A percentile compares a stretch with the other conserved stretches of the same genome.
phyloP scores from a whole-genome alignment of 179 eudicot species.

The Beta corolliflora region DNA sequence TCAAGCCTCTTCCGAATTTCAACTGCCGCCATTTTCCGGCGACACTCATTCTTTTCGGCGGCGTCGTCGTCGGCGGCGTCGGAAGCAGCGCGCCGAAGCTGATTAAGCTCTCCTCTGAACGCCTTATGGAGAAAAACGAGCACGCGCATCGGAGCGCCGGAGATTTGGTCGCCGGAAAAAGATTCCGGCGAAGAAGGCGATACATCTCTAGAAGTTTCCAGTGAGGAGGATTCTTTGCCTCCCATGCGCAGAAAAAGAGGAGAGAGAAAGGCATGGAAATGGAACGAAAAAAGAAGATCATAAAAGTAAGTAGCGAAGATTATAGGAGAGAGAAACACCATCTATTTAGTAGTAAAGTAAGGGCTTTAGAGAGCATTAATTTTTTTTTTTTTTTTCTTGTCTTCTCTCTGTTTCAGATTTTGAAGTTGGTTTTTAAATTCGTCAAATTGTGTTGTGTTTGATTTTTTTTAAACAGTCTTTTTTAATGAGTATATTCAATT shows the following conservation, averaged over 20 bases:
- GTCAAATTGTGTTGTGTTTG: not conserved
- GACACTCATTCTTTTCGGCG: conserved; percentile 23
- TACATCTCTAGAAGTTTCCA: too few relatives aligned
- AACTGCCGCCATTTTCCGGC: conserved; percentile 32
- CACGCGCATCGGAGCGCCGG: conserved; percentile 52
- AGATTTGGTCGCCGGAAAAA: conserved; percentile 23
- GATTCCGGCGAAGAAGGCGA: conserved; percentile 16
- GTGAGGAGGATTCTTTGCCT: conserved; percentile 21
- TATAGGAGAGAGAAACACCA: not conserved
- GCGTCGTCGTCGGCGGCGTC: conserved; percentile 35
- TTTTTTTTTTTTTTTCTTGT: not conserved
- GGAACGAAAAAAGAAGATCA: conserved; percentile 19
- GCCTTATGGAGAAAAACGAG: conserved; percentile 66
- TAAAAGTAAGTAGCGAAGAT: conserved; percentile 1
- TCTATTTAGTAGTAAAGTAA: too few relatives aligned
- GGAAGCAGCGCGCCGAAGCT: conserved; percentile 42
- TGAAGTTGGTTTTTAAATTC: too few relatives aligned
- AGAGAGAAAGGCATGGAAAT: conserved; percentile 40
- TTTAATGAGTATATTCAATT: not conserved
- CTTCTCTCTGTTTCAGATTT: too few relatives aligned
- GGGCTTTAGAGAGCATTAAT: not conserved
- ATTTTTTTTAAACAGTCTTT: not conserved
- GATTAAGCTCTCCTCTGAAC: conserved; percentile 51
- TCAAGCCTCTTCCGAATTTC: conserved; percentile 58
- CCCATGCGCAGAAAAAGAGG: conserved; percentile 40